Base-by-base conservation (phyloP, 2,329 filamentous ascomycete species). In the Stagonosporopsis vannaccii region DNA sequence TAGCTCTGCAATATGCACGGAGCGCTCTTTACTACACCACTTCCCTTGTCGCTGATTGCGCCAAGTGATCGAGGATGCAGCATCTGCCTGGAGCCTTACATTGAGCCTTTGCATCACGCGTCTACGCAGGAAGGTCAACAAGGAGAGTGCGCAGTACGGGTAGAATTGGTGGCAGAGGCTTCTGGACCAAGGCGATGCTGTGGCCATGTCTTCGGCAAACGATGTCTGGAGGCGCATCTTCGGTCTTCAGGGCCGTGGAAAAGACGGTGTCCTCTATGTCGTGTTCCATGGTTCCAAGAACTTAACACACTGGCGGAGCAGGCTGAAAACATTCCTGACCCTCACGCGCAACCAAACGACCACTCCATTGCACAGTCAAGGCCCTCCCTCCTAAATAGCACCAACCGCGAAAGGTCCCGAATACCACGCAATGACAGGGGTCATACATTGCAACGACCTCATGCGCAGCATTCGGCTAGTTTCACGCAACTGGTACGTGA, bases 61-160 rank as follows among this genome's bases (percentile, higher is more conserved):
- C 17, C 41, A 12, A 22, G 37, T 9, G 40, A 48, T 22, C 28
- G 35, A 30, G 22, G 12, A 3, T 60, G 58, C 17, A 51, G 41
- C n/a, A 60, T 51, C 23, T 60, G 58, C 23, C 25, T 22, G 5
- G 53, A 60, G 19, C 25, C 35, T 1, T 54, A 54, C 6, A 48
- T 48, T 13, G 49, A 56, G 26, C 26, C 28, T 6, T 48, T 44
- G 9, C 26, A 15, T 13, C 26, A 22, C 17, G 28, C 35, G 35
- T 26, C n/a, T 8, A 2, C n/a, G 19, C 48, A 7, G 7, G 23
- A 28, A 33, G 17, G 4, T 22, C 0, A 15, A 9, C 7, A 43
- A 23, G 28, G 36, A 28, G 50, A 58, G 22, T 55, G 53, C 37
- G 50, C 50, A 13, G 51, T 55, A 19, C 45, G 58, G 22, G 43